These are phyloP conservation scores for Paramecium caudatum DNA, from an alignment of 73 alveolate species.

Conservation along the genomic window DNA sequence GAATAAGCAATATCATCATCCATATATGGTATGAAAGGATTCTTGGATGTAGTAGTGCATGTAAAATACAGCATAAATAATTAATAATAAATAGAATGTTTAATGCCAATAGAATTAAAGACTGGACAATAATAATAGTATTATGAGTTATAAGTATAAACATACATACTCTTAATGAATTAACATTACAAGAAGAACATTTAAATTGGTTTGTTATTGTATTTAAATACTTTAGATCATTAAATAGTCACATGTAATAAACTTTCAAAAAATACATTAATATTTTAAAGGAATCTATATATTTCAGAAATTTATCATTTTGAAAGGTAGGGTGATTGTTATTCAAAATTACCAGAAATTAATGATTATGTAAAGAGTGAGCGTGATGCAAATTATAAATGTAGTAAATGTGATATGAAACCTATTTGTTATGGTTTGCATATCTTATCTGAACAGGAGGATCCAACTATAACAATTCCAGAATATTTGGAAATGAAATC, in stretches of 20 bases:
- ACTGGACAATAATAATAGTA: neutral
- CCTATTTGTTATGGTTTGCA: conserved; percentile 16
- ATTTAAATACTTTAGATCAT: neutral
- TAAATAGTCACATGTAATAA: neutral
- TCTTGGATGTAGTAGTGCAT: neutral
- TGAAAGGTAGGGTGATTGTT: neutral
- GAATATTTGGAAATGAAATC: neutral
- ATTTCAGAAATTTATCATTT: neutral
- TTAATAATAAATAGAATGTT: neutral
- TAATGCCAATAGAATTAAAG: neutral
- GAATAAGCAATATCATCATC: neutral
- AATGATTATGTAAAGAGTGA: neutral
- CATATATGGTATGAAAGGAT: conserved; percentile 6
- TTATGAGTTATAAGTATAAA: neutral
- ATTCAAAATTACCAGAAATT: neutral
- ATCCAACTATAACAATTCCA: neutral
- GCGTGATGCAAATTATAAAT: neutral
- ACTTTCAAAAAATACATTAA: neutral
- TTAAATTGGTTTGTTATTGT: neutral
- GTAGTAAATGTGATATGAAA: neutral
- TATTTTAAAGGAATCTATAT: neutral
- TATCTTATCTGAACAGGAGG: neutral
- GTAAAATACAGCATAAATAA: neutral
- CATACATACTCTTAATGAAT: neutral
- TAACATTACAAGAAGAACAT: neutral